Conservation (phyloP, 1,284 basidiomycete species). For the Leccinum subrobustum region DNA sequence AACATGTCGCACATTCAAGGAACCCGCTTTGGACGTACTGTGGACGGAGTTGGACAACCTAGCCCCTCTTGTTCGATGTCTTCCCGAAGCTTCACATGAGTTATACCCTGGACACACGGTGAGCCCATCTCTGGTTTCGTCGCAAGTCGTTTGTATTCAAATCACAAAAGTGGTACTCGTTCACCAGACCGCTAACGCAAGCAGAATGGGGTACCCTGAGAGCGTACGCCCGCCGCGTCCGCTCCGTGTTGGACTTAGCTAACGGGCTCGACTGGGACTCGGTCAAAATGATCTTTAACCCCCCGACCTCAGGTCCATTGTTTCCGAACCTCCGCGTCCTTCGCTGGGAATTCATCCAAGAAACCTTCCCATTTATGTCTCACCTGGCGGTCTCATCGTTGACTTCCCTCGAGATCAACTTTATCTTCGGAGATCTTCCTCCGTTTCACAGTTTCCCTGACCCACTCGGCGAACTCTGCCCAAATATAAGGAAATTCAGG, state of each 20-base stretch:
- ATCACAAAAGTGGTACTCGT: slow-evolving; percentile 19
- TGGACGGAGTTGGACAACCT: slow-evolving; percentile 23
- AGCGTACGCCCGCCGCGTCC: slow-evolving; percentile 17
- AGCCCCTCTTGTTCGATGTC: slow-evolving; percentile 24
- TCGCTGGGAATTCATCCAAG: slow-evolving; percentile 21
- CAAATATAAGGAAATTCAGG: slow-evolving; percentile 13
- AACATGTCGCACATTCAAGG: slow-evolving; percentile 27
- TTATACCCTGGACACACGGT: slow-evolving; percentile 18
- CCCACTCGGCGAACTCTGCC: slow-evolving; percentile 18
- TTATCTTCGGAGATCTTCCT: slow-evolving; percentile 18
- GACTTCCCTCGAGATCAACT: slow-evolving; percentile 23
- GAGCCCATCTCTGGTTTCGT: neutral
- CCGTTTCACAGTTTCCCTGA: slow-evolving; percentile 19
- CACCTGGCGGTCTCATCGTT: slow-evolving; percentile 18
- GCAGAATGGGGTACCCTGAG: slow-evolving; percentile 19
- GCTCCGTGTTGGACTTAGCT: slow-evolving; percentile 21
- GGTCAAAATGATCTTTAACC: slow-evolving; percentile 17
- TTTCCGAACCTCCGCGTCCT: slow-evolving; percentile 25
- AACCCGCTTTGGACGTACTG: slow-evolving; percentile 25
- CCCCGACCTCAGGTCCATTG: slow-evolving; percentile 17
- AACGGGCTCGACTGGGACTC: slow-evolving; percentile 22
- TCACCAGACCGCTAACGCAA: slow-evolving; percentile 17
- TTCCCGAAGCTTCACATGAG: slow-evolving; percentile 20
- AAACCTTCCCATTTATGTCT: slow-evolving; percentile 18
- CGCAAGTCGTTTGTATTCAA: slow-evolving; percentile 1